A percentile compares a stretch with the other conserved stretches of the same genome.
Conservation (phyloP, 441 rosid genomes). For the Iberis amara region DNA sequence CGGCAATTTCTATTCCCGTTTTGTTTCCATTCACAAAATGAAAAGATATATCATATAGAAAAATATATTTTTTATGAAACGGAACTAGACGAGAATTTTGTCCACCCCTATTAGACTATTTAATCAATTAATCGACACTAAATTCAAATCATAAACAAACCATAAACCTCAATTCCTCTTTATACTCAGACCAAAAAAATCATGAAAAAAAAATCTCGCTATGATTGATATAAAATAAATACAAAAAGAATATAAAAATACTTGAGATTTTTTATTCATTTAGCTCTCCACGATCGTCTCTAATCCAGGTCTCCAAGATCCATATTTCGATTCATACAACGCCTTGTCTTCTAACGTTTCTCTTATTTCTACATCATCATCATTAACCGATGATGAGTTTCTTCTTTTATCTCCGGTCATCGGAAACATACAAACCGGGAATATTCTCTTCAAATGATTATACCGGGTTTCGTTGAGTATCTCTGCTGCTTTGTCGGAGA, state of each 20-base stretch:
- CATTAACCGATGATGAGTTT: slow-evolving; percentile 18
- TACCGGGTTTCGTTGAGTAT: slow-evolving; percentile 26
- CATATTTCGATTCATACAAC: slow-evolving; percentile 26
- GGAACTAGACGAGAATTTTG: no score
- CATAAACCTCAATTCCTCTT: slow-evolving; percentile 21
- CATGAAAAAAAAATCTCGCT: not conserved
- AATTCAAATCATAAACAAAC: slow-evolving; percentile 4
- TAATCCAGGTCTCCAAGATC: slow-evolving; percentile 34
- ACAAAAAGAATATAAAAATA: not conserved
- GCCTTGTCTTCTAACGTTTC: slow-evolving; percentile 27
- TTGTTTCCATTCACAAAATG: no score
- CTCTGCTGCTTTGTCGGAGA: slow-evolving; percentile 29
- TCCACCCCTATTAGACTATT: no score
- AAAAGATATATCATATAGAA: no score
- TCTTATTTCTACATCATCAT: slow-evolving; percentile 22
- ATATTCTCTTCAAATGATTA: slow-evolving; percentile 31
- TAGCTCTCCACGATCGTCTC: slow-evolving; percentile 35
- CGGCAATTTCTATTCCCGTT: no score
- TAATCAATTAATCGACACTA: not conserved
- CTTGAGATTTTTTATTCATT: not conserved
- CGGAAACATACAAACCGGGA: slow-evolving; percentile 32
- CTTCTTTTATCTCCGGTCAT: slow-evolving; percentile 24
- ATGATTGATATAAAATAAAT: not conserved
- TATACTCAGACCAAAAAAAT: slow-evolving; percentile 13
- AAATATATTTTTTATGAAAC: no score